These are phyloP conservation scores for Trichomonas gallinae DNA, from an alignment of 208 protist species.

Conservation along the genomic window DNA sequence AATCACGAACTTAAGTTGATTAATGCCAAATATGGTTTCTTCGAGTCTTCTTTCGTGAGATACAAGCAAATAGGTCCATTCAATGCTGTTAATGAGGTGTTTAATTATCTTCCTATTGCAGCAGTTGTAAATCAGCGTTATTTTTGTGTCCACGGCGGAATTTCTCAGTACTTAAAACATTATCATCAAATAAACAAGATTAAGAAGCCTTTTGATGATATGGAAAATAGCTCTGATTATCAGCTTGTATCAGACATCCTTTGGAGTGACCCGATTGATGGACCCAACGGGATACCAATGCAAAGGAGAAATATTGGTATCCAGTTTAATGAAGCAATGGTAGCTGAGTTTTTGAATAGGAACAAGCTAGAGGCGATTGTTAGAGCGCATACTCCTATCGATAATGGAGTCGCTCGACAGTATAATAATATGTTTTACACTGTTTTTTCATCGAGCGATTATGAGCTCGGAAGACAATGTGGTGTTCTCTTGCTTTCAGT, in stretches of 20 bases:
- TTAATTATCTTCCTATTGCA: conserved; percentile 70
- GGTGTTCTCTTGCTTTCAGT: neutral
- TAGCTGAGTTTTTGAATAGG: conserved; percentile 66
- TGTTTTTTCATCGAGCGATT: neutral
- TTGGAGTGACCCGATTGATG: conserved; percentile 33
- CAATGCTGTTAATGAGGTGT: conserved; percentile 41
- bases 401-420: neutral
- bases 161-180: conserved; percentile 52
- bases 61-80: conserved; percentile 32
- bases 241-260: conserved; percentile 35
- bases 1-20: conserved; percentile 91
- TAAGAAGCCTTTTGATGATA: conserved; percentile 69
- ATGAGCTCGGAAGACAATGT: neutral
- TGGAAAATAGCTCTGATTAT: conserved; percentile 36
- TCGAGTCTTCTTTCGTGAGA: neutral
- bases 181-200: conserved; percentile 63
- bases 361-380: conserved; percentile 80
- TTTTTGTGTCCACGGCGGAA: conserved; percentile 71
- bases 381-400: conserved; percentile 61
- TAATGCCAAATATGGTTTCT: conserved; percentile 93
- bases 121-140: conserved; percentile 63
- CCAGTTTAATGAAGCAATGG: conserved; percentile 58
- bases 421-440: neutral
- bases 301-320: neutral
- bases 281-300: neutral